Percentiles rank a stretch among this genome's conserved stretches.
These are phyloP conservation scores for Helicosporidium sp. DNA, from an alignment of 139 green algal species.

Conservation along the genomic window DNA sequence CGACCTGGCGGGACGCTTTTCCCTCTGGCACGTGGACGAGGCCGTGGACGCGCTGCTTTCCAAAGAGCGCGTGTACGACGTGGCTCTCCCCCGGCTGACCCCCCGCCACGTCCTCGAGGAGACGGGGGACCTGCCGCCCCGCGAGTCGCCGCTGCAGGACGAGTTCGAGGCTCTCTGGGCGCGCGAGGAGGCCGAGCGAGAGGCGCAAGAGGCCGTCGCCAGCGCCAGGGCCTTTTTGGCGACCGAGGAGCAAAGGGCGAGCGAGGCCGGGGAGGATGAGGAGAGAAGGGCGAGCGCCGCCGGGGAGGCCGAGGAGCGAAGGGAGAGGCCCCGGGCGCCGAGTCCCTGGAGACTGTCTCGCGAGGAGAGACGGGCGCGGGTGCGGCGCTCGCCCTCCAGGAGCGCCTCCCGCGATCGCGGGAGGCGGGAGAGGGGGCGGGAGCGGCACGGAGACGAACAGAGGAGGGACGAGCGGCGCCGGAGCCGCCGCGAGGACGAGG, in stretches of 20 bases:
- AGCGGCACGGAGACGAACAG: no score
- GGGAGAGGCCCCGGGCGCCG: no score
- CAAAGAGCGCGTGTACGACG: constrained; percentile 83
- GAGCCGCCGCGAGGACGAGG: no score
- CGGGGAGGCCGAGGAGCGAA: no score
- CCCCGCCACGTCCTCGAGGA: constrained; percentile 40
- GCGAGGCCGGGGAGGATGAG: background rate
- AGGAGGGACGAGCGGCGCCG: no score
- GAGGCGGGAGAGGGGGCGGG: no score
- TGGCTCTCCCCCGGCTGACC: constrained; percentile 69
- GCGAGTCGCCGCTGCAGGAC: constrained; percentile 50
- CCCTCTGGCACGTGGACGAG: constrained; percentile 61
- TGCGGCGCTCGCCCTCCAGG: no score
- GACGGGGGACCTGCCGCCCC: constrained; percentile 38
- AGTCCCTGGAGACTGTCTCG: no score
- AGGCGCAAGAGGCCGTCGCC: background rate
- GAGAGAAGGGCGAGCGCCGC: background rate
- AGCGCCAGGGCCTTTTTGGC: background rate
- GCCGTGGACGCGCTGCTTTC: constrained; percentile 71
- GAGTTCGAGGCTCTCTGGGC: constrained; percentile 64
- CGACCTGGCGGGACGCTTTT: constrained; percentile 37
- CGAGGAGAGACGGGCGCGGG: no score
- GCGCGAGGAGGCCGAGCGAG: constrained; percentile 2
- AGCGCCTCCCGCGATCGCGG: no score
- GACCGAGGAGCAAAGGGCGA: background rate